Conservation (phyloP, 495 filamentous ascomycete species). For the Thozetella sp. region DNA sequence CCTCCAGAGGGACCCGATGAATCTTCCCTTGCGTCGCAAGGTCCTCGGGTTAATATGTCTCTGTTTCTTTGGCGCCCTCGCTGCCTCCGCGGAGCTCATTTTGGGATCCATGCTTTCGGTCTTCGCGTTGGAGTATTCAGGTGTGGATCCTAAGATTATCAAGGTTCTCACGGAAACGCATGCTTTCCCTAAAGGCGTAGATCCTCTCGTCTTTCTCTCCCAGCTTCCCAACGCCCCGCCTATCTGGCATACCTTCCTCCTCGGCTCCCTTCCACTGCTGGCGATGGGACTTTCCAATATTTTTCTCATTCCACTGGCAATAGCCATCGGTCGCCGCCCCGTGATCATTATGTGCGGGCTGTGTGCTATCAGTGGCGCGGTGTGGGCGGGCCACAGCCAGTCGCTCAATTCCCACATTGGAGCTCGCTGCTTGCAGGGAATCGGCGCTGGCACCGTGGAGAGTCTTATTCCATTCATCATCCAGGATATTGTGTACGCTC, state of each 20-base stretch:
- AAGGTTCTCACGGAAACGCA: background rate
- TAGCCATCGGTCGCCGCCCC: background rate
- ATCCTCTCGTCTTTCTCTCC: background rate
- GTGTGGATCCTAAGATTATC: background rate
- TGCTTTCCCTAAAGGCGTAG: background rate
- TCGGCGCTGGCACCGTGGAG: background rate
- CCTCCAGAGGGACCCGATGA: background rate
- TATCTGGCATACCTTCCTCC: background rate
- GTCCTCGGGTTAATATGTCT: background rate
- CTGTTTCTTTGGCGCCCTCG: background rate
- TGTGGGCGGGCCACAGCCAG: background rate
- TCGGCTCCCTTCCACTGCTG: background rate
- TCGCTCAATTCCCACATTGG: background rate
- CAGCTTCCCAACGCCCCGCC: conserved; percentile 1
- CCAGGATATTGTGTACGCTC: background rate
- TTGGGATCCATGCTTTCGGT: background rate
- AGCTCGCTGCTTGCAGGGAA: background rate
- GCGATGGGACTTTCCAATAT: background rate
- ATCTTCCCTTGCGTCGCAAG: background rate
- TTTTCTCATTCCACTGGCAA: background rate
- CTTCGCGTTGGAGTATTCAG: background rate
- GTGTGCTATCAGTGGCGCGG: background rate
- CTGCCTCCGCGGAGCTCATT: background rate
- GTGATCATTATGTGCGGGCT: background rate
- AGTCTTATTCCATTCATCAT: background rate